Conservation (phyloP, 2,329 filamentous ascomycete species). For the Arthrocladium fulminans region DNA sequence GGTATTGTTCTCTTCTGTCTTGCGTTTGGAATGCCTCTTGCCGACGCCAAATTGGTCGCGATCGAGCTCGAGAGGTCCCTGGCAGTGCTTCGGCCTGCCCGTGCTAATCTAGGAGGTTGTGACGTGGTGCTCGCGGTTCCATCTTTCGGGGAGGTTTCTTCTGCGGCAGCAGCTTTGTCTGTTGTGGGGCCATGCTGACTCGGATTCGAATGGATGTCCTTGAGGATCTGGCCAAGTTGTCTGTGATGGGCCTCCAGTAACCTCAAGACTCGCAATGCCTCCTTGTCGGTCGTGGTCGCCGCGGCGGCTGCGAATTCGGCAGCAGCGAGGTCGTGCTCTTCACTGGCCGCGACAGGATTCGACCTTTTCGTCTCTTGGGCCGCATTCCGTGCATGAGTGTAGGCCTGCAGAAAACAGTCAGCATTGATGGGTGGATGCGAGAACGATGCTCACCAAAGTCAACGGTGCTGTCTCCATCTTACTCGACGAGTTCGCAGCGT, state of each 20-base stretch:
- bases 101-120: slow-evolving; percentile 32
- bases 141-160: background rate
- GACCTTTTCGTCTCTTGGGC: slow-evolving; percentile 59
- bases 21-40: slow-evolving; percentile 58
- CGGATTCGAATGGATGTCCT: slow-evolving; percentile 53
- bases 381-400: slow-evolving; percentile 80
- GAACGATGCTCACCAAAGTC: slow-evolving; percentile 46
- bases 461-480: slow-evolving; percentile 62
- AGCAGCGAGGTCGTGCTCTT: slow-evolving; percentile 80
- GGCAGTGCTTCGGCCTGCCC: slow-evolving; percentile 40
- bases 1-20: slow-evolving; percentile 52
- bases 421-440: slow-evolving; percentile 10
- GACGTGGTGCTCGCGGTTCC: slow-evolving; percentile 19
- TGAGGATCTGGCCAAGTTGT: slow-evolving; percentile 71
- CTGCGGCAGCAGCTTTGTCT: background rate
- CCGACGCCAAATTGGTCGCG: slow-evolving; percentile 77
- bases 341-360: slow-evolving; percentile 71
- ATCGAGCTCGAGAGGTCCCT: slow-evolving; percentile 74
- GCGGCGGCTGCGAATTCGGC: slow-evolving; percentile 79
- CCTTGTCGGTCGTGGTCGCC: slow-evolving; percentile 56
- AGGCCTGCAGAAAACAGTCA: slow-evolving; percentile 50
- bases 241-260: slow-evolving; percentile 84
- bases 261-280: slow-evolving; percentile 74
- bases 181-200: background rate
- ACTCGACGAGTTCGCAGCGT: background rate